phyloP scores from a whole-genome alignment of 2,329 filamentous ascomycete species.

The Phaeophleospora eucalypticola region DNA sequence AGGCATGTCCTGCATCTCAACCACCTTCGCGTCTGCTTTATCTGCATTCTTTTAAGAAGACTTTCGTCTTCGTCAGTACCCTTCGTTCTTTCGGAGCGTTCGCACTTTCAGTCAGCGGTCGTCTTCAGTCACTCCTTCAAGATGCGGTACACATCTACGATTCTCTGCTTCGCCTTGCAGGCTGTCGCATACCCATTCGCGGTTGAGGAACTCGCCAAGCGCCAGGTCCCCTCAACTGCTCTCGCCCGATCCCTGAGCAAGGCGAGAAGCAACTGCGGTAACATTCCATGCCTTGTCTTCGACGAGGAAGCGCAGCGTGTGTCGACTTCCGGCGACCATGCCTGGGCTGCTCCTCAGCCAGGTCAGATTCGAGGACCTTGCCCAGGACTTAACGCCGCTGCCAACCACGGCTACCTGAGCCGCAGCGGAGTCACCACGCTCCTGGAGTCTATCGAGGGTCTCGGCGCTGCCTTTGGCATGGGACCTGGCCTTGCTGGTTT shows the following conservation, averaged over 20 bases:
- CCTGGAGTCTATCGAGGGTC: conserved; percentile 4
- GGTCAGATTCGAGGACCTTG: conserved; percentile 20
- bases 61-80: not conserved
- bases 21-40: no score
- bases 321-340: conserved; percentile 20
- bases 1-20: no score
- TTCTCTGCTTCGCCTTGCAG: conserved; percentile 1
- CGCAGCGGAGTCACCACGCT: conserved; percentile 5
- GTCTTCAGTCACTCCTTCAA: not conserved
- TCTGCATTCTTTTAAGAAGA: not conserved
- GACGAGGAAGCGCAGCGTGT: conserved; percentile 24
- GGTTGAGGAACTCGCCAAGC: conserved; percentile 3
- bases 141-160: conserved; percentile 3
- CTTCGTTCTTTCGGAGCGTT: not conserved
- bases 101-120: not conserved
- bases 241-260: not conserved
- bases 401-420: conserved; percentile 23
- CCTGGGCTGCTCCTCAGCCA: conserved; percentile 18
- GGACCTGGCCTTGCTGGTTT: conserved; percentile 5
- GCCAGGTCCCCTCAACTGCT: conserved; percentile 4
- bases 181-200: conserved; percentile 5
- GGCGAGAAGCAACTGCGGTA: conserved; percentile 7
- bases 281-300: conserved; percentile 11
- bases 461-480: conserved; percentile 6
- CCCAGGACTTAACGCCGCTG: conserved; percentile 18